A percentile compares a stretch with the other conserved stretches of the same genome.
Evolutionary conservation across 2,329 filamentous ascomycete genomes (phyloP).

Genomic region (Penicillium sp.): DNA sequence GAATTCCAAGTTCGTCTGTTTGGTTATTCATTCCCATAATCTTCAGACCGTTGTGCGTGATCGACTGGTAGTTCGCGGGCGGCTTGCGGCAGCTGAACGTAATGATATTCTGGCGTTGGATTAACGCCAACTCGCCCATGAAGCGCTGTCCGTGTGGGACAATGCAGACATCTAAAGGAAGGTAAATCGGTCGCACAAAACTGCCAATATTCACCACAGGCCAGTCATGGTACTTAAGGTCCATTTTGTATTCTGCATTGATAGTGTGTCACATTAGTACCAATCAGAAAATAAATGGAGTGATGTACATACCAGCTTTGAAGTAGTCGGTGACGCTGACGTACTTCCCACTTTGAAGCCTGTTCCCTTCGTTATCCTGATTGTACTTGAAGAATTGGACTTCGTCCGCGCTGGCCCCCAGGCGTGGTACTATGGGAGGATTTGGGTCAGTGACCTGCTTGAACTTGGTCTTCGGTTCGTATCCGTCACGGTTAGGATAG

Average conservation of each 20-base stretch:
- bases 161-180: conserved; percentile 63
- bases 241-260: conserved; percentile 36
- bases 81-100: conserved; percentile 66
- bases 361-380: neutral
- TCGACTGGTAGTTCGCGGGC: conserved; percentile 62
- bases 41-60: conserved; percentile 36
- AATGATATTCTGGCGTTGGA: conserved; percentile 66
- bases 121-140: conserved; percentile 54
- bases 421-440: neutral
- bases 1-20: conserved; percentile 3
- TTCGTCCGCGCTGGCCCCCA: conserved; percentile 8
- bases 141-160: conserved; percentile 63
- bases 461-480: neutral
- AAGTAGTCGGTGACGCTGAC: conserved; percentile 25
- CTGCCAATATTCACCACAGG: conserved; percentile 66
- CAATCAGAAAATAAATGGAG: neutral
- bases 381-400: conserved; percentile 13
- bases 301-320: conserved; percentile 12
- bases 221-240: conserved; percentile 31
- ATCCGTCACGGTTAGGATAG: neutral
- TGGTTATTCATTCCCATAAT: conserved; percentile 12
- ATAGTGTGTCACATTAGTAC: neutral
- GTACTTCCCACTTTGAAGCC: conserved; percentile 5
- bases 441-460: neutral
- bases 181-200: conserved; percentile 54